Evolutionary conservation across 2,329 filamentous ascomycete species (phyloP).

Genomic region (Teratosphaeria gauchensis): DNA sequence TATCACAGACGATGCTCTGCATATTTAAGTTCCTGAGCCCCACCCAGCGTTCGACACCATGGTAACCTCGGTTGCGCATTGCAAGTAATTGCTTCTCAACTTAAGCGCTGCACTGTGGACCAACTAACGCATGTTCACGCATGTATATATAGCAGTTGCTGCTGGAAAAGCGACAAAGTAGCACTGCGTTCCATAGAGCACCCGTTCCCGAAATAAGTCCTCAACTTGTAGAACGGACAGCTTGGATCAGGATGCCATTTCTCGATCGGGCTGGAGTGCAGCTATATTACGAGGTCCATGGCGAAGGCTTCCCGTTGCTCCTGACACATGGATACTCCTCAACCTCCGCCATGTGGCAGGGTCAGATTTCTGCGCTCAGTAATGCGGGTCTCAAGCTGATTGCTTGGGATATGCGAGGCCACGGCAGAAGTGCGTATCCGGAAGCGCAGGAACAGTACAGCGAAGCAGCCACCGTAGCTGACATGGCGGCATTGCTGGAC

Average conservation of each 20-base stretch:
- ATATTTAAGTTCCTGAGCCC: too few species aligned
- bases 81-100: too few species aligned
- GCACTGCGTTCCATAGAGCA: too few species aligned
- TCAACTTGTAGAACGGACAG: too few species aligned
- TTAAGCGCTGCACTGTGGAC: too few species aligned
- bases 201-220: too few species aligned
- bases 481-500: conserved; percentile 19
- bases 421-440: conserved; percentile 16
- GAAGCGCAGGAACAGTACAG: conserved; percentile 12
- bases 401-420: conserved; percentile 21
- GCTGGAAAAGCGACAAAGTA: too few species aligned
- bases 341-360: conserved; percentile 19
- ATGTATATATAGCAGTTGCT: too few species aligned
- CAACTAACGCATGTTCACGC: too few species aligned
- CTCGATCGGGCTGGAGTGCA: conserved; percentile 5
- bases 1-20: too few species aligned
- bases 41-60: too few species aligned
- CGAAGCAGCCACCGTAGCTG: conserved; percentile 18
- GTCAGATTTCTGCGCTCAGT: conserved; percentile 13
- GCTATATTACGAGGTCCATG: conserved; percentile 18
- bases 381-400: conserved; percentile 14
- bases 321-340: conserved; percentile 22
- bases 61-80: too few species aligned
- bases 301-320: conserved; percentile 12
- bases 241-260: conserved; percentile 2